Percentiles rank a stretch among this genome's conserved stretches.
Conservation (phyloP, 129 eudicot species). For the Escallonia herrerae region DNA sequence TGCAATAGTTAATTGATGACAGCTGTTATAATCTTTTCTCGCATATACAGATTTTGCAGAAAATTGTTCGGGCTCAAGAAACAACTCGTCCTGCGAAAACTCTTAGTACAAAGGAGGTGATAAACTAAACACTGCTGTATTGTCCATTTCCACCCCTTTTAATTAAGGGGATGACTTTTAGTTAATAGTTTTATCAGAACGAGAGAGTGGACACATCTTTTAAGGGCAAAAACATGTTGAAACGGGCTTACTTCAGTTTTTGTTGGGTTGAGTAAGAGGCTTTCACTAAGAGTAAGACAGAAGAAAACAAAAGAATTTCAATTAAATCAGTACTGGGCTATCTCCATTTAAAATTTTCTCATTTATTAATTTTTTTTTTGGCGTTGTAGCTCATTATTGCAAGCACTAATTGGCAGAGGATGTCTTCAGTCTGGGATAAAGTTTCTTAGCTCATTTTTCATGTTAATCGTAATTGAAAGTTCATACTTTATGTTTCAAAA, state of each 20-base stretch:
- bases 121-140: conserved; percentile 6
- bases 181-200: background rate
- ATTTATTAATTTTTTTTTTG: background rate
- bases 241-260: too few relatives aligned
- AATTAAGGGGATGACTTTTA: background rate
- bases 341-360: too few relatives aligned
- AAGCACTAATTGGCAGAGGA: background rate
- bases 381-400: background rate
- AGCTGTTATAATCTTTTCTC: conserved; percentile 3
- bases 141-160: background rate
- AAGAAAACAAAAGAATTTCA: too few relatives aligned
- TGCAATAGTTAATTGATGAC: conserved; percentile 3
- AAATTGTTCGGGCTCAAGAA: conserved; percentile 70
- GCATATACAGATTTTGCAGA: conserved; percentile 66
- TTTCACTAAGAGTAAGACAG: too few relatives aligned
- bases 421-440: background rate
- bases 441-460: background rate
- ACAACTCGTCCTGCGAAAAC: conserved; percentile 54
- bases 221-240: background rate
- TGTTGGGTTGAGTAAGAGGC: too few relatives aligned
- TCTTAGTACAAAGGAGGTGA: conserved; percentile 93
- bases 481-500: too few relatives aligned
- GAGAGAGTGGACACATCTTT: background rate
- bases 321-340: too few relatives aligned
- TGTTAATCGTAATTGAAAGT: too few relatives aligned